Percentiles rank a stretch among this genome's conserved stretches.
Evolutionary conservation across 2,329 filamentous ascomycete genomes (phyloP).

Genomic region (Microascus cirrosus): DNA sequence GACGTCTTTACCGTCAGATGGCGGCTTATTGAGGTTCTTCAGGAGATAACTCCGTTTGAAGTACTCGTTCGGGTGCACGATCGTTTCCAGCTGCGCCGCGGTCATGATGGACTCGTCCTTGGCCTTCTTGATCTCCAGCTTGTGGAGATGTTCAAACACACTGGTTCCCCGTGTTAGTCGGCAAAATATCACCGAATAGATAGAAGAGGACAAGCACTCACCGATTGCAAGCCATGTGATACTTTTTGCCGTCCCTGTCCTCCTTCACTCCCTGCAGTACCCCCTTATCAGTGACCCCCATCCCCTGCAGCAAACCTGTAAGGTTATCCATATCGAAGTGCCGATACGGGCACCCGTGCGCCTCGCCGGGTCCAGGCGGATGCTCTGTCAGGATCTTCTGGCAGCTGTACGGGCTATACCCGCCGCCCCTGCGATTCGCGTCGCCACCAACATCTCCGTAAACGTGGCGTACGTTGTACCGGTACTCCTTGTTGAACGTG

Average conservation of each 20-base stretch:
- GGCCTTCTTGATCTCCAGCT: slow-evolving; percentile 62
- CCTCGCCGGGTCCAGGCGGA: slow-evolving; percentile 74
- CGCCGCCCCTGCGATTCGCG: slow-evolving; percentile 71
- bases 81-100: slow-evolving; percentile 75
- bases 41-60: slow-evolving; percentile 90
- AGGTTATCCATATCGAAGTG: slow-evolving; percentile 89
- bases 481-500: slow-evolving; percentile 93
- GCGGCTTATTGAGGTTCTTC: slow-evolving; percentile 57
- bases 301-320: slow-evolving; percentile 59
- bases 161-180: slow-evolving; percentile 30
- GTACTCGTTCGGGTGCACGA: slow-evolving; percentile 95
- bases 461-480: slow-evolving; percentile 89
- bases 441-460: slow-evolving; percentile 96
- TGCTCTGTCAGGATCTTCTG: slow-evolving; percentile 91
- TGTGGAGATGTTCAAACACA: slow-evolving; percentile 84
- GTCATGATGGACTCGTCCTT: slow-evolving; percentile 65
- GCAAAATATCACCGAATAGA: slow-evolving; percentile 1
- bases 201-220: slow-evolving; percentile 22
- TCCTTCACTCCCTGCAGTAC: slow-evolving; percentile 74
- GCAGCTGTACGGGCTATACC: slow-evolving; percentile 86
- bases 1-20: slow-evolving; percentile 30
- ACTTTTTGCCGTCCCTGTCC: slow-evolving; percentile 80
- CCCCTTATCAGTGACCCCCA: slow-evolving; percentile 68
- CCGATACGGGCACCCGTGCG: slow-evolving; percentile 92
- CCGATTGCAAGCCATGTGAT: slow-evolving; percentile 92